Evolutionary conservation across 2,329 filamentous ascomycete genomes (phyloP).

Genomic region (Magnaporthiopsis rhizophila): DNA sequence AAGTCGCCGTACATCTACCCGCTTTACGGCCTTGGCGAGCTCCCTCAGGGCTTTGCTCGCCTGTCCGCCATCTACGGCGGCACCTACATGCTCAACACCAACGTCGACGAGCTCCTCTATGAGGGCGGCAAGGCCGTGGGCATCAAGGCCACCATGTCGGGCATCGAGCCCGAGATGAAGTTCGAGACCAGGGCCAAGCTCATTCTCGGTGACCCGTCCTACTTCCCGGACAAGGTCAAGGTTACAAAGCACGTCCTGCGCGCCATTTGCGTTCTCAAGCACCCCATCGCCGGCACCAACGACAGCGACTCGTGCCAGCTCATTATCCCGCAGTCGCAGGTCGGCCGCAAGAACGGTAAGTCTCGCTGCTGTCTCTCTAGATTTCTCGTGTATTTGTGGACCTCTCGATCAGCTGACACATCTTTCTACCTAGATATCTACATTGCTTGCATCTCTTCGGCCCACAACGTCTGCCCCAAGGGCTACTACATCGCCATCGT

Average conservation of each 20-base stretch:
- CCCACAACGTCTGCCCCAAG: constrained; percentile 97
- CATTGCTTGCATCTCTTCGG: constrained; percentile 88
- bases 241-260: constrained; percentile 86
- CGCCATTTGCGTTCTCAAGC: constrained; percentile 95
- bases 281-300: constrained; percentile 84
- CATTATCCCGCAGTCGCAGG: constrained; percentile 96
- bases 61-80: constrained; percentile 97
- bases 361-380: constrained; percentile 5
- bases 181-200: constrained; percentile 95
- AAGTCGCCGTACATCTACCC: constrained; percentile 99
- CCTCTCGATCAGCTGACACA: not conserved
- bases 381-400: not conserved
- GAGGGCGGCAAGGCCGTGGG: constrained; percentile 80
- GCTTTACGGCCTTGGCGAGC: constrained; percentile 91
- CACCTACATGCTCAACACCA: constrained; percentile 98
- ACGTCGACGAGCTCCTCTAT: constrained; percentile 82
- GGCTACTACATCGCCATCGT: constrained; percentile 99
- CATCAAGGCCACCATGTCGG: constrained; percentile 96
- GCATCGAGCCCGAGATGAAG: constrained; percentile 76
- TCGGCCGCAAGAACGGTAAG: constrained; percentile 90
- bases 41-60: constrained; percentile 95
- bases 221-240: constrained; percentile 86
- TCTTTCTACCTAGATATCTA: constrained; percentile 74
- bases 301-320: constrained; percentile 86
- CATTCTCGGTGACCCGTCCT: constrained; percentile 92